Percentiles rank a stretch among this genome's conserved stretches.
Evolutionary conservation across 352 stramenopile genomes (phyloP).

Genomic region (Peronospora belbahrii): DNA sequence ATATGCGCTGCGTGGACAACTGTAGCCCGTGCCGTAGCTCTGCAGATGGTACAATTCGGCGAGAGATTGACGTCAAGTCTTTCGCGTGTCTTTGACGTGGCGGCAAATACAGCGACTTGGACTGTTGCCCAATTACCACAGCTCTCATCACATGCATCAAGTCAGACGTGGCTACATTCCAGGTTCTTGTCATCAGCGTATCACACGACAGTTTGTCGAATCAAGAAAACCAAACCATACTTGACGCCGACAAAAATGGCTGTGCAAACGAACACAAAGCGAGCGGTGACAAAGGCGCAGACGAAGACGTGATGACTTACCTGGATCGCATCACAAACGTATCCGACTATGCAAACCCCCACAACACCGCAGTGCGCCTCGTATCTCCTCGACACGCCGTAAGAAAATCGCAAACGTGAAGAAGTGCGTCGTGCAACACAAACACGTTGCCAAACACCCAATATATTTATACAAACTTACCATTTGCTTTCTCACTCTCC

Average conservation of each 20-base stretch:
- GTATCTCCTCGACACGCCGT: constrained; percentile 26
- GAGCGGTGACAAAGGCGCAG: not conserved
- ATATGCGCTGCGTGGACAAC: constrained; percentile 42
- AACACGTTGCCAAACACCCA: constrained; percentile 5
- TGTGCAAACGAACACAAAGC: constrained; percentile 9
- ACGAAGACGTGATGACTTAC: constrained; percentile 14
- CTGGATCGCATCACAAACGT: constrained; percentile 21
- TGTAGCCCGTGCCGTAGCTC: constrained; percentile 3
- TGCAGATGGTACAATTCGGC: constrained; percentile 35
- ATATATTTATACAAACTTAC: constrained; percentile 33
- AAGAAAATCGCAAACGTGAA: constrained; percentile 14
- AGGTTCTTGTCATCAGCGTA: constrained; percentile 30
- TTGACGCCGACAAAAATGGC: constrained; percentile 4
- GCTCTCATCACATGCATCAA: constrained; percentile 39
- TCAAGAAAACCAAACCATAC: constrained; percentile 2
- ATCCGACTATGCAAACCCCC: constrained; percentile 55
- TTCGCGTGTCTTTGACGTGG: constrained; percentile 33
- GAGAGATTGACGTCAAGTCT: constrained; percentile 35
- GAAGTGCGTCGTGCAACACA: constrained; percentile 10
- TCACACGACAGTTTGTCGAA: constrained; percentile 12
- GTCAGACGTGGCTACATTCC: constrained; percentile 27
- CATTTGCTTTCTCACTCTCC: constrained; percentile 5
- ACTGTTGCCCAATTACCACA: constrained; percentile 39
- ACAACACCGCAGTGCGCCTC: constrained; percentile 56
- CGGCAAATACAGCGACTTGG: constrained; percentile 18